Evolutionary conservation across 1,284 basidiomycete species (phyloP), one percentile per base, ranked within the genome.

Genomic region (Kwoniella shivajii): DNA sequence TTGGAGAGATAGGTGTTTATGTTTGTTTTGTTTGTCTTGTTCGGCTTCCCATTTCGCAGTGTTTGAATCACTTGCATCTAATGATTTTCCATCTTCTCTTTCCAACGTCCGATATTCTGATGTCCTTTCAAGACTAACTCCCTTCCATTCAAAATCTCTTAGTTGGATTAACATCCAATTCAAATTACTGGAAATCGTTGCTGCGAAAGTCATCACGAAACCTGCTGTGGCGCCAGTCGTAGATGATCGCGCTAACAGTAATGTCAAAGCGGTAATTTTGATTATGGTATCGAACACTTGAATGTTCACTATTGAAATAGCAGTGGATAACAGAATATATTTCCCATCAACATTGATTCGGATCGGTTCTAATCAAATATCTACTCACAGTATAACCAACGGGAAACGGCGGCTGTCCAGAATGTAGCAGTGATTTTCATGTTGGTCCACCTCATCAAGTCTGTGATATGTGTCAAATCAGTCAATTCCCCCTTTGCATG

Each of bases 121-220:
- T 33, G 89, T 85, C 22, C 88, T 83, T 51, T 90, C 88, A 56
- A 90, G 77, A 38, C 56, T 64, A 46, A 76, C 69, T 16, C 75
- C 75, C 22, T 67, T 59, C 6, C 72, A 63, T 48, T 77, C 74
- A 48, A 73, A 71, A 51, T 72, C 60, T 79, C 66, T 56, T 7
- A 68, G 26, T 9, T 62, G 45, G 27, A 56, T 43, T 1, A 72
- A 27, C 1, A 67, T 33, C 54, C 57, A 60, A 10, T 59, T 60
- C 26, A 68, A n/a, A 34, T 61, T 54, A 14, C 13, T 33, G 2
- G 64, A 56, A 43, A 72, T 68, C 6, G 47, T 48, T 1, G 57
- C 53, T 2, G 63, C 60, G 41, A 73, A 73, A 10, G 62, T 50
- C 9, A 73, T 54, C 13, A 68, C 60, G 59, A 73, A 73, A 1